A percentile compares a stretch with the other conserved stretches of the same genome.
Evolutionary conservation across 2,329 filamentous ascomycete genomes (phyloP).

Genomic region (Cercospora brassicicola): DNA sequence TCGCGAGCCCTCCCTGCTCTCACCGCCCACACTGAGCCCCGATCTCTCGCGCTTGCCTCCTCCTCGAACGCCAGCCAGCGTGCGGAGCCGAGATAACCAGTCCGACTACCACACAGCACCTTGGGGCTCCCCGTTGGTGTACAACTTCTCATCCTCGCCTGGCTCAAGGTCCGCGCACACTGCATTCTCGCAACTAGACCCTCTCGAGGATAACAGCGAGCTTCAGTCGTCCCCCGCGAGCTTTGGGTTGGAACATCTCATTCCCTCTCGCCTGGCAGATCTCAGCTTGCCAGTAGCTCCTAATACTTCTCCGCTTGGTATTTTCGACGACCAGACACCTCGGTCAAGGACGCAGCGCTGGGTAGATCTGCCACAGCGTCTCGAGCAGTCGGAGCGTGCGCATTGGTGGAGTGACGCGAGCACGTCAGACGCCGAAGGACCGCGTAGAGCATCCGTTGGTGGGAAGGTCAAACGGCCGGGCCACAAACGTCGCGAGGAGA

Average conservation of each 20-base stretch:
- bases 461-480: conserved; percentile 9
- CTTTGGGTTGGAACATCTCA: conserved; percentile 40
- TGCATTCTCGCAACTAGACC: conserved; percentile 34
- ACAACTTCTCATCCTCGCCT: conserved; percentile 58
- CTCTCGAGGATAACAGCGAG: conserved; percentile 33
- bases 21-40: conserved; percentile 22
- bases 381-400: conserved; percentile 42
- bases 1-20: conserved; percentile 5
- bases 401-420: conserved; percentile 86
- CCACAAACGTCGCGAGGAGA: conserved; percentile 47
- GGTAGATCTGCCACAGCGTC: conserved; percentile 35
- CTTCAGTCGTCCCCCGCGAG: conserved; percentile 33
- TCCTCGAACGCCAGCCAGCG: conserved; percentile 35
- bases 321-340: conserved; percentile 32
- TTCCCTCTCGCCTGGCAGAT: conserved; percentile 36
- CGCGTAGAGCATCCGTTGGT: conserved; percentile 19
- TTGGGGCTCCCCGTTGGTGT: conserved; percentile 82
- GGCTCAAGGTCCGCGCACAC: conserved; percentile 36
- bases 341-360: conserved; percentile 37
- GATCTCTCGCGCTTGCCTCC: conserved; percentile 29
- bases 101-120: conserved; percentile 64
- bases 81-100: conserved; percentile 32
- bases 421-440: conserved; percentile 47
- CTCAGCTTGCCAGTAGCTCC: conserved; percentile 23
- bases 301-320: conserved; percentile 19